Evolutionary conservation across 176 grass and related monocot species (phyloP), one percentile per base, ranked within the genome.

Genomic region (Phoenix dactylifera): DNA sequence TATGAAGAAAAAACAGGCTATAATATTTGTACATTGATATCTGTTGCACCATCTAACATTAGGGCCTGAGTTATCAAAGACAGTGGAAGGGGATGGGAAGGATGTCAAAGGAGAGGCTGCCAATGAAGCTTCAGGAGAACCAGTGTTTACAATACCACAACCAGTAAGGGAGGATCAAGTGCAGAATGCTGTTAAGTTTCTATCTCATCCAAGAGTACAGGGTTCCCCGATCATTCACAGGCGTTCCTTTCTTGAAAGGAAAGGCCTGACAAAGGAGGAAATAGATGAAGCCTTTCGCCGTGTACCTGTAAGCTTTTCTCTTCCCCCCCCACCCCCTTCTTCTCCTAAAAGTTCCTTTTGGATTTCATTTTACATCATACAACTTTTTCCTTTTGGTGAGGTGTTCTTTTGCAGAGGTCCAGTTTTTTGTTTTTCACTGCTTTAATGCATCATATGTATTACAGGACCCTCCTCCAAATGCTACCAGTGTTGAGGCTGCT

Each of bases 401-500:
- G 30, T 6, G 5, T 9, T 32, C 30, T 32, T 32, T 32, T 32
- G 30, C 30, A 32, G 30, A 32, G 30, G 5, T 0, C 7, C 7
- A 6, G 30, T 32, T 1, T 32, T 32, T 7, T 32, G 30, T 32
- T 32, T 32, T 32, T 7, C 30, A 32, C 30, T 9, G 30, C 30
- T 32, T 32, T 6, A 6, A 48, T 79, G 3, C 53, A 54, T 74
- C 66, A 74, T 23, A 58, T 66, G 20, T 52, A 26, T 72, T 77
- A 55, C 35, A 96, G 86, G 92, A 96, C 52, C 69, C 86, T 22
- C 66, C 82, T 12, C 54, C 77, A 65, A 87, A 62, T 61, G 70
- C 18, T 54, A 51, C 26, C 26, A 15, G 44, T 72, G 49, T 14
- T 53, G 69, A 60, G 19, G 44, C 57, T 18, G 28, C 58, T 14